Evolutionary conservation across 345 rosid genomes (phyloP).

Genomic region (Salix viminalis): DNA sequence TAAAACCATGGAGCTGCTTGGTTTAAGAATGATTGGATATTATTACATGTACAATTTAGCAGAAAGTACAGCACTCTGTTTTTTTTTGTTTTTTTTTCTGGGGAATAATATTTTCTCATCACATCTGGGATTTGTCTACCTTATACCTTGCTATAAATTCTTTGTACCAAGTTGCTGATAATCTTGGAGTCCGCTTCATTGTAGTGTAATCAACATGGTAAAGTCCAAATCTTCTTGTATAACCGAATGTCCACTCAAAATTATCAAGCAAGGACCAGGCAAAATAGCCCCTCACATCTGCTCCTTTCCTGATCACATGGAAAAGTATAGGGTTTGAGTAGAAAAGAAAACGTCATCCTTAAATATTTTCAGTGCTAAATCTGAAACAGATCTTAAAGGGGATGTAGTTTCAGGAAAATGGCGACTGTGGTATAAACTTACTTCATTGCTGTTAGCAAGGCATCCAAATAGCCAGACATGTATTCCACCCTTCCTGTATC

Average conservation of each 20-base stretch:
- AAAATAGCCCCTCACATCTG: slow-evolving; percentile 71
- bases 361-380: too few relatives aligned
- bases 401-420: not conserved
- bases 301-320: slow-evolving; percentile 49
- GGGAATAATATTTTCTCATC: not conserved
- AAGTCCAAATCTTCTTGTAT: slow-evolving; percentile 52
- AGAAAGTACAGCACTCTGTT: too few relatives aligned
- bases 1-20: too few relatives aligned
- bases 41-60: too few relatives aligned
- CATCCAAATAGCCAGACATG: slow-evolving; percentile 46
- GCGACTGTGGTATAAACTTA: slow-evolving; percentile 1
- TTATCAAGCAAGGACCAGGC: slow-evolving; percentile 76
- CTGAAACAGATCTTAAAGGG: too few relatives aligned
- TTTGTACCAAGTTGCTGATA: slow-evolving; percentile 62
- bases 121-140: not conserved
- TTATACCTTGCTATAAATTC: slow-evolving; percentile 39
- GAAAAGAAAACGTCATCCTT: too few relatives aligned
- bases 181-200: slow-evolving; percentile 53
- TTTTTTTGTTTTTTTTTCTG: too few relatives aligned
- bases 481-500: slow-evolving; percentile 52
- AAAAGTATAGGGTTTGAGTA: not conserved
- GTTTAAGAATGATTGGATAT: too few relatives aligned
- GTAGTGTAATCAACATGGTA: slow-evolving; percentile 52
- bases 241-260: slow-evolving; percentile 66
- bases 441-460: slow-evolving; percentile 49